A percentile compares a stretch with the other conserved stretches of the same genome.
These are phyloP conservation scores for Cucurbita moschata DNA, from an alignment of 306 rosid species.

Conservation along the genomic window DNA sequence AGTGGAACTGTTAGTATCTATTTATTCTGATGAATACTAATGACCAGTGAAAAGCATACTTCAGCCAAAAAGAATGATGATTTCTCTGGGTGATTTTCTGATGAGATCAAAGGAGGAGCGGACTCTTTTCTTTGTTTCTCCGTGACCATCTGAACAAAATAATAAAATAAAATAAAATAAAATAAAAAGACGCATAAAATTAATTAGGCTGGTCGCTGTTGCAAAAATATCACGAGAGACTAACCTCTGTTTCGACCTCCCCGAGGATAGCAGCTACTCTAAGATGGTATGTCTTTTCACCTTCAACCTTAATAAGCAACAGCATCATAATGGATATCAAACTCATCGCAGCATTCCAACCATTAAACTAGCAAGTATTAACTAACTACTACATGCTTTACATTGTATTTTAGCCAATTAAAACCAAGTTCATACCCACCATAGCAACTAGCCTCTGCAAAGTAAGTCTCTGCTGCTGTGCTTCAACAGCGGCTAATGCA, in stretches of 20 bases:
- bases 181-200: slow-evolving; percentile 1
- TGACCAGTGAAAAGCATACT: slow-evolving; percentile 30
- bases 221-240: slow-evolving; percentile 17
- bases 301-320: slow-evolving; percentile 56
- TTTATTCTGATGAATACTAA: not conserved
- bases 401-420: not conserved
- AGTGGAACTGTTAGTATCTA: not conserved
- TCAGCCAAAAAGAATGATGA: slow-evolving; percentile 86
- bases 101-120: slow-evolving; percentile 64
- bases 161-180: too few species aligned
- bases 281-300: slow-evolving; percentile 73
- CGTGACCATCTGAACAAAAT: slow-evolving; percentile 57
- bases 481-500: slow-evolving; percentile 88
- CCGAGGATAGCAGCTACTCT: slow-evolving; percentile 84
- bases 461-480: slow-evolving; percentile 90
- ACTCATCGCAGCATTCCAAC: not conserved
- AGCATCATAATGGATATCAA: slow-evolving; percentile 11
- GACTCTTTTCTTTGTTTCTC: slow-evolving; percentile 97
- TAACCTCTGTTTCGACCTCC: slow-evolving; percentile 94
- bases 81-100: slow-evolving; percentile 51
- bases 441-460: slow-evolving; percentile 96
- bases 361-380: not conserved
- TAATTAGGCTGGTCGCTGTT: not conserved
- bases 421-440: slow-evolving; percentile 36
- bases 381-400: not conserved